These are phyloP conservation scores for Ambrosia trifida DNA, from an alignment of 129 eudicot species.

Conservation along the genomic window DNA sequence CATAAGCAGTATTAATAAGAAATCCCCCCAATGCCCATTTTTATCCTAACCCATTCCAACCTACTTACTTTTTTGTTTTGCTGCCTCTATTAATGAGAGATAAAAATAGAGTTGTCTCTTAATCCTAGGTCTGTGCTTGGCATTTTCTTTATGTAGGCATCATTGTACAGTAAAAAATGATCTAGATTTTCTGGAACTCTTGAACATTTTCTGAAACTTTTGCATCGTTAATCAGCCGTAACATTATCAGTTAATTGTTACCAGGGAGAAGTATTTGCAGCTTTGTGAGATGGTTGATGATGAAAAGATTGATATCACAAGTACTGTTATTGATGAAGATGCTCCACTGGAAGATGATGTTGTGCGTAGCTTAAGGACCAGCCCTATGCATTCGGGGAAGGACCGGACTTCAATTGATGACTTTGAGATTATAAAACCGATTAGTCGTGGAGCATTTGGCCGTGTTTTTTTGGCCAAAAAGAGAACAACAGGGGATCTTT, in stretches of 20 bases:
- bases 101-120: no score
- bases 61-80: background rate
- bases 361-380: conserved; percentile 81
- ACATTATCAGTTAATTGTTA: conserved; percentile 17
- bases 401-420: conserved; percentile 95
- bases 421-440: conserved; percentile 93
- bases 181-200: conserved; percentile 4
- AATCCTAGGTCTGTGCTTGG: conserved; percentile 2
- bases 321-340: conserved; percentile 89
- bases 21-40: background rate
- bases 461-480: conserved; percentile 92
- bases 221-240: conserved; percentile 3
- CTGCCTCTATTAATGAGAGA: background rate
- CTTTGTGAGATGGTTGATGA: conserved; percentile 87
- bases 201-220: conserved; percentile 4
- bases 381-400: conserved; percentile 81
- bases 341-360: conserved; percentile 97
- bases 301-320: conserved; percentile 74
- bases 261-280: conserved; percentile 94
- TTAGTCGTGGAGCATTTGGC: conserved; percentile 97
- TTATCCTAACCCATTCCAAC: conserved; percentile 3
- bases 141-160: background rate
- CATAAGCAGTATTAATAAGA: background rate
- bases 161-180: background rate
- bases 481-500: conserved; percentile 93